These are phyloP conservation scores for Dactylellina haptotyla DNA, from an alignment of 2,329 filamentous ascomycete genomes.

Conservation along the genomic window DNA sequence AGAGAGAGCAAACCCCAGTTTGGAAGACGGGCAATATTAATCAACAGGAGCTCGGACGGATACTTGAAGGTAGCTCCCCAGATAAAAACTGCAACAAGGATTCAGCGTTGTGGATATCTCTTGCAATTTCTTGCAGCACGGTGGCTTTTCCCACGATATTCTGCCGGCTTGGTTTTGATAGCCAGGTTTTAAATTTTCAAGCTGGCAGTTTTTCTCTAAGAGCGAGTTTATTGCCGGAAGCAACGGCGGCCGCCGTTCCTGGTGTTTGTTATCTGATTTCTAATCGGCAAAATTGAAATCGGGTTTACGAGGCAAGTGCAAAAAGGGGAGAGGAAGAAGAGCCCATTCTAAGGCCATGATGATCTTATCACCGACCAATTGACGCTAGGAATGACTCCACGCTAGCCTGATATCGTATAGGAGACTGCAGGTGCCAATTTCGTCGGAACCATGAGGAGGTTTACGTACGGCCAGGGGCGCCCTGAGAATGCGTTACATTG, in stretches of 20 bases:
- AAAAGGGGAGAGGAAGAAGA: slow-evolving; percentile 23
- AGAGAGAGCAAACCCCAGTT: background rate
- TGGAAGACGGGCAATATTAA: background rate
- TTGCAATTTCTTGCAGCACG: background rate
- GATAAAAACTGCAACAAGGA: slow-evolving; percentile 13
- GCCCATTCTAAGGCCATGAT: slow-evolving; percentile 35
- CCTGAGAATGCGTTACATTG: slow-evolving; percentile 9
- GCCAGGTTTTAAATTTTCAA: background rate
- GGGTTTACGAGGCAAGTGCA: background rate
- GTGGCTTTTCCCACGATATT: background rate
- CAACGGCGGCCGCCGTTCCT: background rate
- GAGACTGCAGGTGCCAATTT: slow-evolving; percentile 33
- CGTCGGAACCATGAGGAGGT: background rate
- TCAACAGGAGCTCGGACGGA: background rate
- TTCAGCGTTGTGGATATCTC: slow-evolving; percentile 1
- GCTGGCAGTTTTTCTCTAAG: too few species aligned
- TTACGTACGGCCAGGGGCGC: slow-evolving; percentile 6
- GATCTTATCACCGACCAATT: slow-evolving; percentile 50
- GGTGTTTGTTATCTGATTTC: slow-evolving; percentile 11
- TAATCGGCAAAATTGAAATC: slow-evolving; percentile 5
- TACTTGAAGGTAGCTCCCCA: too few species aligned
- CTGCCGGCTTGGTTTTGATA: background rate
- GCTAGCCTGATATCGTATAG: slow-evolving; percentile 26
- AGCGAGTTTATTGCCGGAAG: background rate
- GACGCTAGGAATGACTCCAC: slow-evolving; percentile 2